Base-by-base conservation (phyloP, 495 filamentous ascomycete genomes). In the Lepraria neglecta region DNA sequence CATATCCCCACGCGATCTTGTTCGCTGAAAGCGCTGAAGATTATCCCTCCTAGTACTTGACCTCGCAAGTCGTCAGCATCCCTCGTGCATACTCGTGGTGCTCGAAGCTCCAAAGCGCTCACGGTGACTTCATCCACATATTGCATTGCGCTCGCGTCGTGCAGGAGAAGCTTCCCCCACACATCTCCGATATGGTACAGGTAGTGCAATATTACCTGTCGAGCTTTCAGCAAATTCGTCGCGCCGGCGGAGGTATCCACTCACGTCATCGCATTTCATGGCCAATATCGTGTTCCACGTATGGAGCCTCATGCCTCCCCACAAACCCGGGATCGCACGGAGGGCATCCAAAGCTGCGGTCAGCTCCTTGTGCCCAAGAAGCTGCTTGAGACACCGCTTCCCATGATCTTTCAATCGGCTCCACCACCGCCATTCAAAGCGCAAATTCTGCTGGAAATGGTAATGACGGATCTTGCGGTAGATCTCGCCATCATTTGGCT, bases 391-490 rank as follows among this genome's bases (percentile, higher is more conserved):
- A 33, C 30, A 28, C 51, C 17, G 30, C 30, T 33, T 15, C 30
- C 30, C 30, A 33, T 54, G 24, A 28, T 10, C 10, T 14, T 24
- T 54, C 30, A 33, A 33, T 14, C 28, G 28, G 27, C 27, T 33
- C 51, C 51, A 54, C 51, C 28, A 53, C 50, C 30, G 28, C 24
- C 56, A 19, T 57, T 57, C 55, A 27, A 27, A 40, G 55, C 19
- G 30, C 17, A 43, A 19, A 63, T 61, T 56, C 21, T 27, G 24
- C 61, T 56, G 62, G 33, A 54, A 40, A 45, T 73, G 33, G 58
- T 77, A 77, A 62, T 75, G 63, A 3, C 71, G 69, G 31, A 75
- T 68, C 64, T 77, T 76, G 11, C 67, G 58, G 60, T 76, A 78
- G 27, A 78, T 71, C 44, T 77, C 70, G 15, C 73, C 66, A 58